phyloP scores from a whole-genome alignment of 306 rosid genomes.

The Arachis stenosperma region DNA sequence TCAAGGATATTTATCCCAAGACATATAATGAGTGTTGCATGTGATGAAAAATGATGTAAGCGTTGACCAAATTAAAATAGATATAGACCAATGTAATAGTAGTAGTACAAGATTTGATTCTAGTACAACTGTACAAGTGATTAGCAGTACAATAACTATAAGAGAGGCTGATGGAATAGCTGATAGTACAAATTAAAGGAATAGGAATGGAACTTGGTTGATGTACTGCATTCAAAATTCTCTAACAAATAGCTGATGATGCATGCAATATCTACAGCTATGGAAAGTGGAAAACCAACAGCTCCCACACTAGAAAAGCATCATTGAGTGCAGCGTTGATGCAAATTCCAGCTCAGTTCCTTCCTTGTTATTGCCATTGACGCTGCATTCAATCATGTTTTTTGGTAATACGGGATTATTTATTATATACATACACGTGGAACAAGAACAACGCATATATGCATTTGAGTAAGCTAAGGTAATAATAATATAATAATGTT shows the following conservation, averaged over 20 bases:
- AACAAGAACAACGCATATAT: background rate
- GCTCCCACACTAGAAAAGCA: constrained; percentile 55
- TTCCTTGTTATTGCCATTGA: constrained; percentile 34
- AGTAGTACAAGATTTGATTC: constrained; percentile 17
- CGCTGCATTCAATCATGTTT: constrained; percentile 76
- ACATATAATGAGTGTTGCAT: background rate
- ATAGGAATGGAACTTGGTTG: background rate
- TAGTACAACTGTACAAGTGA: constrained; percentile 30
- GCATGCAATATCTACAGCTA: background rate
- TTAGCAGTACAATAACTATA: constrained; percentile 27
- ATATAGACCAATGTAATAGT: background rate
- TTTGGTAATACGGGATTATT: constrained; percentile 14
- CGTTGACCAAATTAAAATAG: background rate
- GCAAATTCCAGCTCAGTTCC: constrained; percentile 20
- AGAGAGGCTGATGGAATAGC: background rate
- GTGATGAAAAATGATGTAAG: background rate
- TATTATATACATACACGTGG: background rate
- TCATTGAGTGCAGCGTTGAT: constrained; percentile 99
- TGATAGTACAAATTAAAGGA: constrained; percentile 22
- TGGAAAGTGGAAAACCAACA: constrained; percentile 7
- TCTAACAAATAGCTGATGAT: background rate
- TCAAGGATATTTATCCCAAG: background rate
- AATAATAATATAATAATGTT: background rate
- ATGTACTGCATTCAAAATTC: constrained; percentile 33
- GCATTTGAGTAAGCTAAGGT: background rate